Evolutionary conservation across 2,329 filamentous ascomycete species (phyloP), one percentile per base, ranked within the genome.

Genomic region (Juglanconis juglandina): DNA sequence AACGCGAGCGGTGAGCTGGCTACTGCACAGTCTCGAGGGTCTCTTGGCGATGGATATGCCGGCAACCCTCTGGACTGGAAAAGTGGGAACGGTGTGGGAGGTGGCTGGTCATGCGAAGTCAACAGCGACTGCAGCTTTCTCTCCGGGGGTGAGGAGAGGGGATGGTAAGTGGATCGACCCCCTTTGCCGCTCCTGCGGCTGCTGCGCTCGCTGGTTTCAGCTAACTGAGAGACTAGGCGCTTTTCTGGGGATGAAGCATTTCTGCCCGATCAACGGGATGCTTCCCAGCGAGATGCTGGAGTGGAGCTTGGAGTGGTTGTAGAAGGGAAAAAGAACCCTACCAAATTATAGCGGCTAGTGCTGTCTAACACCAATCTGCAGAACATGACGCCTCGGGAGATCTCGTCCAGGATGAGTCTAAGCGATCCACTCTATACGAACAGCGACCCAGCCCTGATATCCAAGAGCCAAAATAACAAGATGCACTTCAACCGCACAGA

Each of bases 111-210:
- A 46, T 93, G 92, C 70, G 82, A 86, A 62, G 71, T 84, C 56
- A 94, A 96, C 76, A 92, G 92, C 14, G 91, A 96, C 72, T 96
- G 92, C 69, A 87, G 84, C 62, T 96, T 94, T 74, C 77, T 98
- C 66, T 85, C 81, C 57, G 82, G 83, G 58, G 94, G 94, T 7
- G 88, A 90, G 68, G 94, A 98, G 75, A 82, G 93, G 77, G 92
- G 92, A 71, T 98, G 94, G 92, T 95, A 69, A 72, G 83, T 79
- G 58, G 30, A 24, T 24, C 24, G 24, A 34, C 32, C 5, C 39
- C 24, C 24, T 34, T 14, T 9, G 14, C 39, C 35, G 14, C 44
- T 13, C 39, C 39, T 42, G 39, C 39, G n/a, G 39, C 39, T 42
- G 39, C 10, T 42, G 39, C 39, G 39, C 39, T 46, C 44, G 39